Evolutionary conservation across 345 rosid genomes (phyloP), one percentile per base, ranked within the genome.

Genomic region (Pistacia vera): DNA sequence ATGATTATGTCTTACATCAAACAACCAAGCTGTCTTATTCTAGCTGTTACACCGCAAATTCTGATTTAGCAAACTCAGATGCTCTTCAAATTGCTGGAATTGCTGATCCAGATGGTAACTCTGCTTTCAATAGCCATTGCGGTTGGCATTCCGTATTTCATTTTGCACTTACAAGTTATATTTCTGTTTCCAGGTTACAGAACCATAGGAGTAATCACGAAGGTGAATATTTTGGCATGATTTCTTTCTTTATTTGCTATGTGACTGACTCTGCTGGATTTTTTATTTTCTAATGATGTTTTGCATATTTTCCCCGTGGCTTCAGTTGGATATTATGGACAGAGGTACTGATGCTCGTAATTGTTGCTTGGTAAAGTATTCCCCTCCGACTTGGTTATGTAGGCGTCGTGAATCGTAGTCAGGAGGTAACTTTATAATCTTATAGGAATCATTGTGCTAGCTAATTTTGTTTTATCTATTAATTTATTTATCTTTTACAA

Each of bases 281-380:
- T 75, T 77, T 17, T 54, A n/a, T 51, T 64, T 77, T 71, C 77
- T 81, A 54, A 82, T 74, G 79, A 56, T 54, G 51, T 76, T 28
- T 78, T 63, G 41, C 57, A 9, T 65, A 6, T 81, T 63, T 80
- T 60, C 49, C 65, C 41, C 79, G 52, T 83, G 71, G 68, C 48
- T 79, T 73, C 91, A 93, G 99, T 83, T 95, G 84, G 99, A 95
- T 82, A 93, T 95, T 68, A 95, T 95, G 99, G 99, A 95, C 84
- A 88, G 99, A 90, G 99, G 99, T 81, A 95, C 99, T 68, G 96
- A 93, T 82, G 98, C 98, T 51, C 91, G 98, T 30, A 93, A 95
- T 68, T 89, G 72, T 81, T 95, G 78, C 98, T 93, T 62, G 99
- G 99, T 41, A 95, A 93, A 90, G 93, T 89, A 86, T 93, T 73